Evolutionary conservation across 1,284 basidiomycete species (phyloP).

Genomic region (Heterobasidion irregulare): DNA sequence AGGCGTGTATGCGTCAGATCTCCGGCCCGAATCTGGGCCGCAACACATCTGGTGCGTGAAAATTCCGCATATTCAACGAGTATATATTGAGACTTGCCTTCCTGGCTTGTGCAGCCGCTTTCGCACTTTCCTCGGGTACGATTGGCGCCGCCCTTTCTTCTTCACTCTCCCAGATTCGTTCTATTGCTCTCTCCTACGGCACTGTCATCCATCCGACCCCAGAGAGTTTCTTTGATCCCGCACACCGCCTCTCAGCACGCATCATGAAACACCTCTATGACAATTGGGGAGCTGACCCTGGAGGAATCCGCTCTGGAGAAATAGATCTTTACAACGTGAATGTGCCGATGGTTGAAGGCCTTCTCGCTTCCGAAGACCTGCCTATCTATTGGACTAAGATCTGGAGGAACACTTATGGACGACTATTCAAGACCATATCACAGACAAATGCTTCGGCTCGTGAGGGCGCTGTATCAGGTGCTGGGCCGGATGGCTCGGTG

Average conservation of each 20-base stretch:
- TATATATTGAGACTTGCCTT: neutral
- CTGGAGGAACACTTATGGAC: conserved; percentile 71
- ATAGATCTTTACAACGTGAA: conserved; percentile 80
- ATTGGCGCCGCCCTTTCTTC: conserved; percentile 83
- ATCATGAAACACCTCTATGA: conserved; percentile 71
- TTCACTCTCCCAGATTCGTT: conserved; percentile 60
- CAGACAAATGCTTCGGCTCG: conserved; percentile 12
- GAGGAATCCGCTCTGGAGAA: conserved; percentile 50
- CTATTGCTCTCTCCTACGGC: conserved; percentile 82
- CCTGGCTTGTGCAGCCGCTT: conserved; percentile 52
- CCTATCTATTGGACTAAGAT: conserved; percentile 68
- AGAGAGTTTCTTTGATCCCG: conserved; percentile 48
- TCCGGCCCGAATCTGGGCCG: conserved; percentile 74
- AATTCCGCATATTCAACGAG: neutral
- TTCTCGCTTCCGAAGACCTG: conserved; percentile 47
- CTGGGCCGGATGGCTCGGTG: conserved; percentile 34
- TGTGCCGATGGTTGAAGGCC: conserved; percentile 62
- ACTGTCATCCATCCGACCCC: conserved; percentile 71
- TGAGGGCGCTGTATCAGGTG: conserved; percentile 20
- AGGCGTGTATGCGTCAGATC: conserved; percentile 33
- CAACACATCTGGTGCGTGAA: conserved; percentile 62
- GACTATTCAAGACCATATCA: conserved; percentile 54
- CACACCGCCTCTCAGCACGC: conserved; percentile 56
- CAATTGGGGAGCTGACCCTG: conserved; percentile 70
- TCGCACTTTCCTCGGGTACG: conserved; percentile 83